phyloP scores from a whole-genome alignment of 129 eudicot genomes.

The Gnaphalium uliginosum region DNA sequence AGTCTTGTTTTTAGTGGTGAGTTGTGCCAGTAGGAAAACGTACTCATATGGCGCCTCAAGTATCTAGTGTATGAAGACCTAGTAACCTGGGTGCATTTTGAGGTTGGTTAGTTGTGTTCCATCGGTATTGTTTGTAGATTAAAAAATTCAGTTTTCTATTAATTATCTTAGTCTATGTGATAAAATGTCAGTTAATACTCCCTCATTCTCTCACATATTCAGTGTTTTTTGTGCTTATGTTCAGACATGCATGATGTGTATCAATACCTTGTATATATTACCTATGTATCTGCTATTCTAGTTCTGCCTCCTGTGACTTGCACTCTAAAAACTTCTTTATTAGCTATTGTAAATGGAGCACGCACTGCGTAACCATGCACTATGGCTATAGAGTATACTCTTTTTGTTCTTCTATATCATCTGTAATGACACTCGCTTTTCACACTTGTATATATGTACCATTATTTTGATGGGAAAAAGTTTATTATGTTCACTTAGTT shows the following conservation, averaged over 20 bases:
- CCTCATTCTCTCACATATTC: no score
- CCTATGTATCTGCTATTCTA: background rate
- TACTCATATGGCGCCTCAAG: background rate
- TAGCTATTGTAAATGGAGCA: background rate
- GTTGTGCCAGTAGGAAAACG: background rate
- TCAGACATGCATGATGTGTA: no score
- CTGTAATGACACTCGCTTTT: background rate
- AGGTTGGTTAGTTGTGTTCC: background rate
- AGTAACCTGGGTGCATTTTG: background rate
- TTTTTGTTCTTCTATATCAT: background rate
- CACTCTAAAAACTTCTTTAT: background rate
- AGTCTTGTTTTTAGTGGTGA: background rate
- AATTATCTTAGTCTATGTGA: no score
- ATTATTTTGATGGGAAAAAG: background rate
- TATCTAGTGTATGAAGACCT: background rate
- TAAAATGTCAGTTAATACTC: no score
- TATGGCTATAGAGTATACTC: background rate
- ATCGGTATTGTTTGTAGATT: background rate
- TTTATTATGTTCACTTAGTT: constrained; percentile 10
- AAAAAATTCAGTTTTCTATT: no score
- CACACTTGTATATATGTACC: background rate
- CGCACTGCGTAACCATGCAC: constrained; percentile 1
- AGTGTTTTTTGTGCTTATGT: no score
- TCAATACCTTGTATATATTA: no score
- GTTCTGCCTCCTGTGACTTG: constrained; percentile 10